Base-by-base conservation (phyloP, 2,329 filamentous ascomycete species). In the Phyllosticta citrichinensis region DNA sequence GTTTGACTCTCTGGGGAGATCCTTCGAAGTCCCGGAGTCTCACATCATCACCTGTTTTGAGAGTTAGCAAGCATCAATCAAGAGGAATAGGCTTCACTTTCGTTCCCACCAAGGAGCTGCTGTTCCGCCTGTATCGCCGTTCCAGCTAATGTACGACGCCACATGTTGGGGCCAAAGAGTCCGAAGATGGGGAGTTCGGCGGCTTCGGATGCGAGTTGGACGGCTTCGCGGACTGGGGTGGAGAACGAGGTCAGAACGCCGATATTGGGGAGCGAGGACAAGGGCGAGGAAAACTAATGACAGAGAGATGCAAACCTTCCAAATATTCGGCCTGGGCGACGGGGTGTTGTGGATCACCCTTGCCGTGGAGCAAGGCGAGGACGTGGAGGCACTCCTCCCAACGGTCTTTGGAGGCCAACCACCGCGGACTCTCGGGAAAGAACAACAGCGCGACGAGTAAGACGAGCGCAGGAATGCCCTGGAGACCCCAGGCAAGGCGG, bases 351-450 rank as follows among this genome's bases (percentile, higher is more conserved):
- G 75, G 63, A 62, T 86, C 78, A 2, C 84, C 84, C 0, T 74
- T 70, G 4, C 81, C 84, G 65, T 87, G 85, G 1, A 88, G 75
- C 22, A 75, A 68, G 0, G 83, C 84, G 3, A 76, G 71, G 8
- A 79, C 72, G 19, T 75, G 68, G 52, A 80, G 84, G 76, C 83
- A 83, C 68, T 89, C 82, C 27, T 88, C 85, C 79, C 86, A 87
- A 0, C 83, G 80, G 64, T 86, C 86, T 66, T 86, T 81, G 17
- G 80, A 80, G 5, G 87, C 87, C 5, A 90, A 76, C 87, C 87
- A 90, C 58, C 87, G 80, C 0, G 88, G 88, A 56, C 79, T 87
- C 53, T 68, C 65, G 11, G 73, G 74, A 59, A 75, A 72, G 66
- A 76, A 76, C 66, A 77, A 72, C 65, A 77, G 67, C 19, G 73